Evolutionary conservation across 768 basidiomycete species (phyloP).

Genomic region (Coprinopsis strossmayeri): DNA sequence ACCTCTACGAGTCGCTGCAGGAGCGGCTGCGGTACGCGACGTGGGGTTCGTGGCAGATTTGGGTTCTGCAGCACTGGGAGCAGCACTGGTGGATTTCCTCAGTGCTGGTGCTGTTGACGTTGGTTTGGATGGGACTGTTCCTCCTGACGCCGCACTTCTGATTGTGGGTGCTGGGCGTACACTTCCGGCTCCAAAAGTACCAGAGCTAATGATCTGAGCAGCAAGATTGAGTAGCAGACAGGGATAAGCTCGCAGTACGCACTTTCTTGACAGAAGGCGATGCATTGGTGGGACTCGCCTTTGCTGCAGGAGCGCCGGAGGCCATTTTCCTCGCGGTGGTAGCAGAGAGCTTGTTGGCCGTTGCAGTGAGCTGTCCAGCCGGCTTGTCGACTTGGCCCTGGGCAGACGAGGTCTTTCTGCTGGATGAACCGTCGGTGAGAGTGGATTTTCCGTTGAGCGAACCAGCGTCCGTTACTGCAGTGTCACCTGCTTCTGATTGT

Average conservation of each 20-base stretch:
- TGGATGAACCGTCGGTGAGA: slow-evolving; percentile 8
- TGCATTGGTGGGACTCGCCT: slow-evolving; percentile 40
- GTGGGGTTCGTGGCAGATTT: slow-evolving; percentile 34
- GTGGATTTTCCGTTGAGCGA: slow-evolving; percentile 11
- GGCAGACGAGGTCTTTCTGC: slow-evolving; percentile 5
- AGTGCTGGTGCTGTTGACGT: slow-evolving; percentile 25
- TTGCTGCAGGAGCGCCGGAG: slow-evolving; percentile 33
- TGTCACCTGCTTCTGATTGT: slow-evolving; percentile 18
- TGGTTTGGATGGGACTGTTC: slow-evolving; percentile 24
- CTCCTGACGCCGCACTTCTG: slow-evolving; percentile 19
- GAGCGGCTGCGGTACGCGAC: slow-evolving; percentile 27
- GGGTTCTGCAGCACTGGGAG: slow-evolving; percentile 27
- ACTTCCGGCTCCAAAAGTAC: slow-evolving; percentile 56
- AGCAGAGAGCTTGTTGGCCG: slow-evolving; percentile 20
- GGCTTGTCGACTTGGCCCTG: slow-evolving; percentile 12
- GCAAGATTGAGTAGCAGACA: slow-evolving; percentile 3
- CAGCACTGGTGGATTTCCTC: slow-evolving; percentile 33
- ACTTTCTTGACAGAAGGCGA: slow-evolving; percentile 69
- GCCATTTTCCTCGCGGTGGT: slow-evolving; percentile 28
- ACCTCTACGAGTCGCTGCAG: slow-evolving; percentile 33
- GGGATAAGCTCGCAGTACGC: slow-evolving; percentile 10
- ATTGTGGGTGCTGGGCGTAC: slow-evolving; percentile 34
- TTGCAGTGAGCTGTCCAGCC: slow-evolving; percentile 17
- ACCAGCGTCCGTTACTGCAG: slow-evolving; percentile 14
- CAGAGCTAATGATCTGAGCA: slow-evolving; percentile 53